Evolutionary conservation across 768 basidiomycete species (phyloP).

Genomic region (Rubroboletus satanas): DNA sequence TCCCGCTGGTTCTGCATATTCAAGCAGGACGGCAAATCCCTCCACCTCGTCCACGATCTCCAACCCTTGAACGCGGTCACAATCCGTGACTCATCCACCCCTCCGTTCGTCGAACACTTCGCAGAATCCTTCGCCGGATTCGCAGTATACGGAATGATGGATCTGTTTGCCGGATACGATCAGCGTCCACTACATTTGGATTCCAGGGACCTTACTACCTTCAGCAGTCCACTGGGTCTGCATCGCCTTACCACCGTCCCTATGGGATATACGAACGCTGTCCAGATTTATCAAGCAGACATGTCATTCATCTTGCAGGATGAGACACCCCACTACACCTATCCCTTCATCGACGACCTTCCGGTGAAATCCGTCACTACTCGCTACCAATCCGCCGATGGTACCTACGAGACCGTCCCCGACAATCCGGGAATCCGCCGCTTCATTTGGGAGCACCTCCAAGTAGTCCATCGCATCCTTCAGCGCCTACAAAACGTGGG

Average conservation of each 20-base stretch:
- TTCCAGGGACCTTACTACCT: too few species aligned
- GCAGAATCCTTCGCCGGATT: neutral
- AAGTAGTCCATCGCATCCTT: neutral
- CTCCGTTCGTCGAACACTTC: neutral
- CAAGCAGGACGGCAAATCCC: neutral
- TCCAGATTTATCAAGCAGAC: too few species aligned
- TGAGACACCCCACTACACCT: neutral
- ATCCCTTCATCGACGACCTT: neutral
- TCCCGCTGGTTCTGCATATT: conserved; percentile 1
- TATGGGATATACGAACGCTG: too few species aligned
- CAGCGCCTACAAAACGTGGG: neutral
- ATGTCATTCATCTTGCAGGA: too few species aligned
- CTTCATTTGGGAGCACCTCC: neutral
- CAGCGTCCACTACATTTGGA: too few species aligned
- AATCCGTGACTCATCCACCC: neutral
- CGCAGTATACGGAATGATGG: too few species aligned
- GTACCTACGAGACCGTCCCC: neutral
- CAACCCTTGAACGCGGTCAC: neutral
- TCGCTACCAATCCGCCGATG: neutral
- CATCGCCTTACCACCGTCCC: too few species aligned
- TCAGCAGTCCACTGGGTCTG: too few species aligned
- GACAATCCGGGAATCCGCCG: neutral
- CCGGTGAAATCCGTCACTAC: neutral
- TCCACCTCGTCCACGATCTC: neutral
- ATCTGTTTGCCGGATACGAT: too few species aligned